Conservation (phyloP, 2,329 filamentous ascomycete genomes). For the Cryphonectria carpinicola region DNA sequence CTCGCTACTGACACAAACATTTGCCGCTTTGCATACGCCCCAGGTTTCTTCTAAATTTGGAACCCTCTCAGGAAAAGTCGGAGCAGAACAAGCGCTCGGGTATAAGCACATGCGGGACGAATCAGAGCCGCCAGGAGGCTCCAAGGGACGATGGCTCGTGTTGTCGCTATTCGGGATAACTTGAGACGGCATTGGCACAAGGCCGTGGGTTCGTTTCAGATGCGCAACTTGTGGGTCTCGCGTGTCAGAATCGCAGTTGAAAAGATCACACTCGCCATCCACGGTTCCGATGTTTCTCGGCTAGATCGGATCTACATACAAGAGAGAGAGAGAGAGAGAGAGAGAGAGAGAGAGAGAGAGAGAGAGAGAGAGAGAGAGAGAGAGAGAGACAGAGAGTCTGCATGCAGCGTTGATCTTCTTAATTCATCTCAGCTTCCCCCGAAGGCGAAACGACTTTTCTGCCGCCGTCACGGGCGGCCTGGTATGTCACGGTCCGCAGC, state of each 20-base stretch:
- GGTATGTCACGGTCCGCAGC: not conserved
- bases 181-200: conserved; percentile 4
- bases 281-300: not conserved
- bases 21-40: not conserved
- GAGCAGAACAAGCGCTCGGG: not conserved
- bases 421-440: not conserved
- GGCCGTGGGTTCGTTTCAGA: not conserved
- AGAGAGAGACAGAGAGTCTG: not conserved
- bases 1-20: not conserved
- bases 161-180: not conserved
- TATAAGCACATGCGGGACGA: not conserved
- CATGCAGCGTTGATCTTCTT: not conserved
- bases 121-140: not conserved
- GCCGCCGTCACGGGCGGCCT: not conserved
- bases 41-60: conserved; percentile 5
- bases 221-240: conserved; percentile 6
- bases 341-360: not conserved
- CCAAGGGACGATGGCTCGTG: not conserved
- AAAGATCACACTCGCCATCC: not conserved
- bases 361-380: not conserved
- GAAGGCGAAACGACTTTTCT: not conserved
- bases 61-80: not conserved
- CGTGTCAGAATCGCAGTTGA: not conserved
- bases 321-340: not conserved
- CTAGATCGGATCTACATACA: not conserved